Base-by-base conservation (phyloP, 1,284 basidiomycete species). In the Phylloboletellus chloephorus region DNA sequence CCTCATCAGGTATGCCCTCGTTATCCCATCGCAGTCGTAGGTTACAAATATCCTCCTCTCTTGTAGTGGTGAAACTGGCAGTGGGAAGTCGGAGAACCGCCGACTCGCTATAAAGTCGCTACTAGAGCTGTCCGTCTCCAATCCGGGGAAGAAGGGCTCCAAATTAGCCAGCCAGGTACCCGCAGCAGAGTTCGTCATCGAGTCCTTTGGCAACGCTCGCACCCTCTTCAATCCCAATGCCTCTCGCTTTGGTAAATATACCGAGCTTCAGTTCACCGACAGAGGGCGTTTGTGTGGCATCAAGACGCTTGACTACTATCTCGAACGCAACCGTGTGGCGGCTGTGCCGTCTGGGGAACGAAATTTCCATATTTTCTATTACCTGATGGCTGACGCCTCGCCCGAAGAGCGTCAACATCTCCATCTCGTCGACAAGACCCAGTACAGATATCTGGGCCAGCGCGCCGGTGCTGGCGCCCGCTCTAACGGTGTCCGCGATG, bases 301-400 rank as follows among this genome's bases (percentile, higher is more conserved):
- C 59, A 99, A 98, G 66, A 95, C 90, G 0, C 82, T 98, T 51
- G 92, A 98, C 58, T 98, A 98, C 69, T 97, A 95, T 67, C 78
- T 98, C 43, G 93, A 99, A 64, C 78, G 88, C 32, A 86, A 83
- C 45, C 79, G 90, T 12, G 88, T 95, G 13, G 76, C 86, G 4
- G 79, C 80, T 29, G 79, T 84, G 0, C 84, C 84, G 3, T 85
- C 78, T 0, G 90, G 90, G 41, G 91, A 96, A 64, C 79, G 93
- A 19, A 97, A 95, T 54, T 98, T 98, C 65, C 93, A 98, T 64
- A 88, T 95, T 34, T 96, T 98, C 66, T 95, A 97, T 65, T 94
- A 96, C 65, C 79, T 98, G 54, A 79, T 93, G 41, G 84, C 91
- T 1, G 95, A 95, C 29, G 90, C 93, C 1, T 79, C 85, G 0